Percentiles rank a stretch among this genome's conserved stretches.
These are phyloP conservation scores for Talaromyces albobiverticillius DNA, from an alignment of 2,329 filamentous ascomycete genomes.

Conservation along the genomic window DNA sequence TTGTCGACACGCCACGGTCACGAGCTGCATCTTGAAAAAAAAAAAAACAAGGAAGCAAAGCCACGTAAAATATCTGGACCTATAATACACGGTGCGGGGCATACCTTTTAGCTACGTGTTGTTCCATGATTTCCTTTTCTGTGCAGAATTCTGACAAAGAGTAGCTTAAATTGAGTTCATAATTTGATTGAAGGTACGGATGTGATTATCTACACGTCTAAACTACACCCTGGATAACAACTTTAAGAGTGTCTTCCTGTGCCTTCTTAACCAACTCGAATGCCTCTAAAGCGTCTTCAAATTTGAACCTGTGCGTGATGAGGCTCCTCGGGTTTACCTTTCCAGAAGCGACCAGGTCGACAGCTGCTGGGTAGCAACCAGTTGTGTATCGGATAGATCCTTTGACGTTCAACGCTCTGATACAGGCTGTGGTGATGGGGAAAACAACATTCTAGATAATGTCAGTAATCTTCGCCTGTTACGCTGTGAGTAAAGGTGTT, in stretches of 20 bases:
- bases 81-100: neutral
- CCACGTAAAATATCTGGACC: neutral
- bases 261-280: conserved; percentile 46
- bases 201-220: neutral
- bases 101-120: neutral
- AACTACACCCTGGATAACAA: conserved; percentile 34
- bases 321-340: conserved; percentile 39
- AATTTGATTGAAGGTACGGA: no score
- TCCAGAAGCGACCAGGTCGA: conserved; percentile 50
- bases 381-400: conserved; percentile 53
- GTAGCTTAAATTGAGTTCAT: neutral
- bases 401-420: conserved; percentile 47
- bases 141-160: neutral
- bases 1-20: neutral
- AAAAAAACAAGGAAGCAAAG: neutral
- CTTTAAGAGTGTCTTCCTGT: conserved; percentile 41
- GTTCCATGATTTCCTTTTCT: neutral
- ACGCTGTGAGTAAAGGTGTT: neutral
- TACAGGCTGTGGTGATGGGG: conserved; percentile 51
- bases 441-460: conserved; percentile 44
- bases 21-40: neutral
- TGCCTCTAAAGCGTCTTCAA: conserved; percentile 48
- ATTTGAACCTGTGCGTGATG: conserved; percentile 41
- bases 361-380: conserved; percentile 50
- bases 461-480: neutral